A percentile compares a stretch with the other conserved stretches of the same genome.
Conservation (phyloP, 768 basidiomycete genomes). For the Paxillus rubicundulus region DNA sequence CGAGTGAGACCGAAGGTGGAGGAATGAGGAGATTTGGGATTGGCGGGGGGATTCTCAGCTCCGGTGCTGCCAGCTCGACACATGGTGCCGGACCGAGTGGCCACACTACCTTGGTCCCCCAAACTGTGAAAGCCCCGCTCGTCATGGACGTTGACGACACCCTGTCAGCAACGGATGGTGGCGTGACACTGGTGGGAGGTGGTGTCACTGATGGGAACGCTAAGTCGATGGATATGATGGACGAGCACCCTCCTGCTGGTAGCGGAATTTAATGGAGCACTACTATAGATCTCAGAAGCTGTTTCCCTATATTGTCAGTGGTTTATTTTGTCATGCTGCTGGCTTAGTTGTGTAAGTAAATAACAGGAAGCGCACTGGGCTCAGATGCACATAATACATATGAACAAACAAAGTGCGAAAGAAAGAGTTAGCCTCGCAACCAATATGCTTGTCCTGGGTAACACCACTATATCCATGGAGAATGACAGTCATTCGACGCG, state of each 20-base stretch:
- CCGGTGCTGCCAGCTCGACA: constrained; percentile 51
- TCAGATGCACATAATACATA: too few relatives aligned
- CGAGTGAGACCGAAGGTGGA: constrained; percentile 44
- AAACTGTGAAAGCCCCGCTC: constrained; percentile 23
- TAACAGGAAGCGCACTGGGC: too few relatives aligned
- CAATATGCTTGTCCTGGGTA: neutral
- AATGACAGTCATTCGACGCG: neutral
- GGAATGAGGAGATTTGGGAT: constrained; percentile 58
- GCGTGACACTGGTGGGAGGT: constrained; percentile 14
- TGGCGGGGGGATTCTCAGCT: constrained; percentile 68
- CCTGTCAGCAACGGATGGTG: constrained; percentile 19
- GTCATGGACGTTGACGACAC: constrained; percentile 36
- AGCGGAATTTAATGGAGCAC: constrained; percentile 3
- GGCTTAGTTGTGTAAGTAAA: neutral
- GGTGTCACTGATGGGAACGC: constrained; percentile 15
- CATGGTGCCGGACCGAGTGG: constrained; percentile 78
- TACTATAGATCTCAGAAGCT: neutral
- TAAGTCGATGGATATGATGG: constrained; percentile 26
- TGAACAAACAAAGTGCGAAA: too few relatives aligned
- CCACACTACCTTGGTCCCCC: constrained; percentile 46
- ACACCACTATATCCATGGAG: constrained; percentile 5
- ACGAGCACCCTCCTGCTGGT: constrained; percentile 14
- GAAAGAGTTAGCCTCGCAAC: too few relatives aligned
- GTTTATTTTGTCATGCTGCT: neutral
- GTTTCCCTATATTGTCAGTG: neutral